phyloP scores from a whole-genome alignment of 805 yeast genomes.

The Starmerella khaoyaiensis region DNA sequence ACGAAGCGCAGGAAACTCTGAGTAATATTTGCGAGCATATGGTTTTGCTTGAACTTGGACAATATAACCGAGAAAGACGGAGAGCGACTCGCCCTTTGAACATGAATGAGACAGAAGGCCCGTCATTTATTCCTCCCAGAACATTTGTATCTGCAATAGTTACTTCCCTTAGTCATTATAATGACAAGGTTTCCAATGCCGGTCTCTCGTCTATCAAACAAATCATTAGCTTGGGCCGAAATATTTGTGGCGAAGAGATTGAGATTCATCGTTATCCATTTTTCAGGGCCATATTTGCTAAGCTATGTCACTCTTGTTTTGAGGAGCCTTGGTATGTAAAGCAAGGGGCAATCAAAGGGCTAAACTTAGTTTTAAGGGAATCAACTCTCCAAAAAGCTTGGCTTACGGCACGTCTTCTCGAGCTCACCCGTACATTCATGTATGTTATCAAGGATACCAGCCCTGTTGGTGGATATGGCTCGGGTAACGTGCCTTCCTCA shows the following conservation, averaged over 20 bases:
- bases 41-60: conserved; percentile 62
- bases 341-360: conserved; percentile 78
- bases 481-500: conserved; percentile 70
- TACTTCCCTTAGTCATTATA: conserved; percentile 67
- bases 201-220: conserved; percentile 56
- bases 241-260: conserved; percentile 54
- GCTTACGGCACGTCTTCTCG: conserved; percentile 68
- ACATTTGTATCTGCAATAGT: conserved; percentile 62
- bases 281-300: conserved; percentile 61
- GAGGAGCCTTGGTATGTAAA: conserved; percentile 78
- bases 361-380: conserved; percentile 58
- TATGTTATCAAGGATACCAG: conserved; percentile 66
- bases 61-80: conserved; percentile 54
- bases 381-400: conserved; percentile 55
- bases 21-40: conserved; percentile 65
- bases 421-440: conserved; percentile 71
- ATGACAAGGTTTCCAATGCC: conserved; percentile 51
- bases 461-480: conserved; percentile 33
- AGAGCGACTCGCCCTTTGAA: conserved; percentile 55
- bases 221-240: conserved; percentile 47
- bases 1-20: conserved; percentile 51
- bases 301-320: conserved; percentile 81
- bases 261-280: conserved; percentile 59
- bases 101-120: conserved; percentile 69
- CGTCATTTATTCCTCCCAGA: conserved; percentile 52